Evolutionary conservation across 2,329 filamentous ascomycete species (phyloP).

Genomic region (Dactylonectria estremocensis): DNA sequence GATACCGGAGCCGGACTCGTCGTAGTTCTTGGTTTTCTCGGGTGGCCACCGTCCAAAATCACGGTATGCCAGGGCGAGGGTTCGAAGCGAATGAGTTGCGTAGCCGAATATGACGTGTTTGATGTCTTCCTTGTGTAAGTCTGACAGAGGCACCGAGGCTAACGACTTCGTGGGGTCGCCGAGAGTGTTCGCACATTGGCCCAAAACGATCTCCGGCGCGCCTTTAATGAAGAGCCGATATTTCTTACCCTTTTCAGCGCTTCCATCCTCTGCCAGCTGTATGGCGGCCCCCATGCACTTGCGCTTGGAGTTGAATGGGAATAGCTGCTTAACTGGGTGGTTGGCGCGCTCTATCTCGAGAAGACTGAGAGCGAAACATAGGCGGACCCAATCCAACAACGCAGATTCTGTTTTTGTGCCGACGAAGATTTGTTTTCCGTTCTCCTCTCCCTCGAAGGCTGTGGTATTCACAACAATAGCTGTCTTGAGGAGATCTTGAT

Average conservation of each 20-base stretch:
- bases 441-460: constrained; percentile 66
- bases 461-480: constrained; percentile 70
- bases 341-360: constrained; percentile 63
- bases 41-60: constrained; percentile 79
- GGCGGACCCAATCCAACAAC: constrained; percentile 64
- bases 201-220: constrained; percentile 69
- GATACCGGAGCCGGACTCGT: constrained; percentile 67
- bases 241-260: constrained; percentile 51
- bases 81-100: constrained; percentile 77
- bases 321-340: constrained; percentile 63
- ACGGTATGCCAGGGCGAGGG: constrained; percentile 79
- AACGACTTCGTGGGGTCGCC: constrained; percentile 63
- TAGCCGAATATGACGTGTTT: constrained; percentile 70
- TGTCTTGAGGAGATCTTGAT: constrained; percentile 36
- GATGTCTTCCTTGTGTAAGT: constrained; percentile 67
- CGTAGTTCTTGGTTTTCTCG: too few species aligned
- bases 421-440: constrained; percentile 61
- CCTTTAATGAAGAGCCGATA: constrained; percentile 70
- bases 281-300: constrained; percentile 72
- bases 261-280: constrained; percentile 44
- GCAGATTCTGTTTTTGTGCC: constrained; percentile 72
- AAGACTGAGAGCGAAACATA: constrained; percentile 64
- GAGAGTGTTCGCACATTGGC: constrained; percentile 65
- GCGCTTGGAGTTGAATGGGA: constrained; percentile 68
- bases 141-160: constrained; percentile 24